Evolutionary conservation across 106 monocot species (phyloP).

Genomic region (Acorus gramineus): DNA sequence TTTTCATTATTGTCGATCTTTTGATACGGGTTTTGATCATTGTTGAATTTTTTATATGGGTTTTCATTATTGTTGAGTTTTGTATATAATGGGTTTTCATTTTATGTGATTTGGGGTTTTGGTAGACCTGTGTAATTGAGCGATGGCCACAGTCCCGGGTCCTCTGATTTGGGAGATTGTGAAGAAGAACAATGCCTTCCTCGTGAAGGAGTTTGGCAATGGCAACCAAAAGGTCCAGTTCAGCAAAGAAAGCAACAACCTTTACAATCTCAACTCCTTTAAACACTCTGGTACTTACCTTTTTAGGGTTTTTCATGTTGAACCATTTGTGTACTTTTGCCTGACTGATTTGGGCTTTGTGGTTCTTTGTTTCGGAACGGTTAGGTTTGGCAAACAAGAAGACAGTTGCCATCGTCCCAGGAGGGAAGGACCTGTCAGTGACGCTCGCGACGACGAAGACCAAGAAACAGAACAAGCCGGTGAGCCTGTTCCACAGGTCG

Average conservation of each 20-base stretch:
- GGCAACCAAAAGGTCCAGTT: slow-evolving; percentile 64
- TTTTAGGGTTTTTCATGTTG: not conserved
- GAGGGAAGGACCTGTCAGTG: slow-evolving; percentile 35
- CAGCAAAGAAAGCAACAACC: slow-evolving; percentile 68
- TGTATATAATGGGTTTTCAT: too few species aligned
- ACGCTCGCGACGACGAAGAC: slow-evolving; percentile 41
- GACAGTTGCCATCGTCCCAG: slow-evolving; percentile 40
- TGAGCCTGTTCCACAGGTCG: slow-evolving; percentile 22
- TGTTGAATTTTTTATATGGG: too few species aligned
- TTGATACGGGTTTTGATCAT: too few species aligned
- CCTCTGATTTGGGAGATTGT: slow-evolving; percentile 69
- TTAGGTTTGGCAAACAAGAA: slow-evolving; percentile 73
- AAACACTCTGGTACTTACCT: slow-evolving; percentile 47
- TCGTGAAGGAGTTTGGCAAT: slow-evolving; percentile 67
- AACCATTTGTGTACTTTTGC: not conserved
- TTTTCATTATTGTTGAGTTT: too few species aligned
- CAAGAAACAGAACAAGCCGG: slow-evolving; percentile 53
- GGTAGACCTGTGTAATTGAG: too few species aligned
- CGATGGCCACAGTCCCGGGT: slow-evolving; percentile 46
- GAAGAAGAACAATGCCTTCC: slow-evolving; percentile 60
- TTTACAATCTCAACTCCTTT: slow-evolving; percentile 64
- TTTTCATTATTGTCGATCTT: too few species aligned
- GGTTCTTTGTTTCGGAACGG: slow-evolving; percentile 1
- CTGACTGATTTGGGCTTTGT: not conserved
- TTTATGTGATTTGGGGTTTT: too few species aligned